Base-by-base conservation (phyloP, 148 eudicot genomes). In the Fagopyrum esculentum region DNA sequence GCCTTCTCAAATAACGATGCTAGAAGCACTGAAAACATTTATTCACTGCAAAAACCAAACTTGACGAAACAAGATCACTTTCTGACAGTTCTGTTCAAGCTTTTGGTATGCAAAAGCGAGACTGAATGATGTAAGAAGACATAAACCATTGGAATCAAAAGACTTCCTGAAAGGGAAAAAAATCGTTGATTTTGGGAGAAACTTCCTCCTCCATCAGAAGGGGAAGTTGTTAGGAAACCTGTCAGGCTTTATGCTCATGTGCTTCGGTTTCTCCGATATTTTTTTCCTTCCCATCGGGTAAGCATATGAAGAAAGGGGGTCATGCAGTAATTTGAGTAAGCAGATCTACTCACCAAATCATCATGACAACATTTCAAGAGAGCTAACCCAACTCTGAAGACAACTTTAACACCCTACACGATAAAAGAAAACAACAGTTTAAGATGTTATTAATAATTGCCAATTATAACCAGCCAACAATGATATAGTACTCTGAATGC, bases 311-410 rank as follows among this genome's bases (percentile, higher is more conserved):
- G 64, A 57, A 61, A 61, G 68, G 19, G 8, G 17, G 5, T 35
- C 15, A 40, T 40, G 17, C 71, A 66, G 71, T 12, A 66, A 40
- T 15, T 12, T 66, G 46, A 66, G 45, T 9, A 66, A 66, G 52
- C 4, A 71, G 74, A 44, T 68, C 16, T 35, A 81, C 90, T 86
- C 74, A 92, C 98, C 96, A 92, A 79, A 73, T 95, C 92, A 77
- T 92, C 99, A 6, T 90, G 98, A 86, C 97, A 92, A 80, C 78
- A 82, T 80, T 92, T 96, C 85, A 96, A 70, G 22, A 96, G 86
- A 68, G 99, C 99, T 81, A 96, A 77, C 45, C 99, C 99, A 70
- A 96, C 97, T 85, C 89, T 92, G 69, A 95, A 95, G 75, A 96
- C 91, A 74, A 96, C 85, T 85, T 90, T 92, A 4, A 95, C 89